Conservation (phyloP, 148 eudicot genomes). For the Diospyros kaki region DNA sequence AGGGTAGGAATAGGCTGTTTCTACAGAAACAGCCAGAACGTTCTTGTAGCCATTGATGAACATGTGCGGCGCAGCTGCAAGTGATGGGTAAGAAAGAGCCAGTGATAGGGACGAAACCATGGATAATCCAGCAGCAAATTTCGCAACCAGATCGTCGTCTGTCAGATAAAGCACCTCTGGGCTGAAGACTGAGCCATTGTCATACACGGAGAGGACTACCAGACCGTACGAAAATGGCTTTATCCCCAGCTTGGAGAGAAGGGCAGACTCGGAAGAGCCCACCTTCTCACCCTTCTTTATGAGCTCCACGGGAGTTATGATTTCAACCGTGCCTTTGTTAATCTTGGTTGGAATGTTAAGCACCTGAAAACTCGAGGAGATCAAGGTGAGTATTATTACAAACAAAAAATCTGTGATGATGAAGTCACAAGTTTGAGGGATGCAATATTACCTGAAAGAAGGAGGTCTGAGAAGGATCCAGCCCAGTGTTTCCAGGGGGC, state of each 20-base stretch:
- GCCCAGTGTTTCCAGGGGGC: conserved; percentile 63
- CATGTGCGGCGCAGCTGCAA: conserved; percentile 51
- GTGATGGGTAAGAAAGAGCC: conserved; percentile 35
- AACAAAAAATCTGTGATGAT: not conserved
- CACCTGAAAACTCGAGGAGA: conserved; percentile 18
- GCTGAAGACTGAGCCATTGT: conserved; percentile 47
- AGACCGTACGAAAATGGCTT: conserved; percentile 60
- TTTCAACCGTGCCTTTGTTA: conserved; percentile 70
- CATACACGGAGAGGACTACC: conserved; percentile 37
- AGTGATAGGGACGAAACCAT: conserved; percentile 37
- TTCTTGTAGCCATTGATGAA: conserved; percentile 57
- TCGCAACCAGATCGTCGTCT: conserved; percentile 46
- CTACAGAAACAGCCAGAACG: conserved; percentile 40
- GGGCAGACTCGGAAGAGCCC: conserved; percentile 56
- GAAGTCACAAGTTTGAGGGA: not conserved
- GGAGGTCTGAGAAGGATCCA: conserved; percentile 56
- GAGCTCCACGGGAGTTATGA: conserved; percentile 50
- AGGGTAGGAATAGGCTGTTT: conserved; percentile 50
- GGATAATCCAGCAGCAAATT: conserved; percentile 34
- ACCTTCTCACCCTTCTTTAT: conserved; percentile 65
- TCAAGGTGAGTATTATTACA: not conserved
- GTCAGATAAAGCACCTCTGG: conserved; percentile 54
- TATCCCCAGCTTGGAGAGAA: conserved; percentile 45
- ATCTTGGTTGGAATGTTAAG: conserved; percentile 63
- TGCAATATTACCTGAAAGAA: conserved; percentile 42